phyloP scores from a whole-genome alignment of 2,329 filamentous ascomycete species.

The Teratosphaeria gauchensis region DNA sequence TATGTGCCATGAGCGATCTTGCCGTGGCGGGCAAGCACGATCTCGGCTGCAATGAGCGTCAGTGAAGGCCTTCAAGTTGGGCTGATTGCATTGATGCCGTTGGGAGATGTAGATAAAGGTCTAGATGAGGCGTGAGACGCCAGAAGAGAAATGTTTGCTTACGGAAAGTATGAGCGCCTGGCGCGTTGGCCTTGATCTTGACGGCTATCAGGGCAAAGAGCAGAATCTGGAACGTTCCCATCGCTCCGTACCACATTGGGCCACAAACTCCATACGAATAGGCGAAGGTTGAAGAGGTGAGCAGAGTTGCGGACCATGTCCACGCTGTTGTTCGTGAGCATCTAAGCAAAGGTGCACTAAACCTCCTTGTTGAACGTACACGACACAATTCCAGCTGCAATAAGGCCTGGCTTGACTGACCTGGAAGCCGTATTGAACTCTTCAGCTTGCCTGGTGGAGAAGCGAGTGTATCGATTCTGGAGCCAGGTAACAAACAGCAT shows the following conservation, averaged over 20 bases:
- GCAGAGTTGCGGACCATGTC: slow-evolving; percentile 52
- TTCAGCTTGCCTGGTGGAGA: slow-evolving; percentile 38
- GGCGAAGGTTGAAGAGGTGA: slow-evolving; percentile 25
- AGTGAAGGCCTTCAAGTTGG: background rate
- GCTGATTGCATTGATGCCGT: background rate
- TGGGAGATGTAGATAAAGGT: background rate
- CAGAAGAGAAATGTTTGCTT: background rate
- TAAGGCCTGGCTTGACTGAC: slow-evolving; percentile 77
- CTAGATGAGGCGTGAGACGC: no score
- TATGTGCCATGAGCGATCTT: slow-evolving; percentile 19
- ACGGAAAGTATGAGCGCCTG: slow-evolving; percentile 29
- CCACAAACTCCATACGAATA: slow-evolving; percentile 30
- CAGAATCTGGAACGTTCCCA: slow-evolving; percentile 36
- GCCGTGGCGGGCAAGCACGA: slow-evolving; percentile 31
- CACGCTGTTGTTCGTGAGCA: slow-evolving; percentile 47
- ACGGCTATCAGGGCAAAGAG: slow-evolving; percentile 35
- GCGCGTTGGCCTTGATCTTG: slow-evolving; percentile 35
- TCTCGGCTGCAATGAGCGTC: slow-evolving; percentile 23
- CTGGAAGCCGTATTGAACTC: slow-evolving; percentile 85
- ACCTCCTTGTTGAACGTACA: slow-evolving; percentile 4
- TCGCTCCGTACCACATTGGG: slow-evolving; percentile 34
- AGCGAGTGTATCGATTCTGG: slow-evolving; percentile 33
- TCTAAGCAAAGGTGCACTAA: background rate
- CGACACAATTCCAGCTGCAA: slow-evolving; percentile 76
- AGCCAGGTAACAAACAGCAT: slow-evolving; percentile 24